These are phyloP conservation scores for Ganoderma sp. DNA, from an alignment of 1,284 basidiomycete genomes.

Conservation along the genomic window DNA sequence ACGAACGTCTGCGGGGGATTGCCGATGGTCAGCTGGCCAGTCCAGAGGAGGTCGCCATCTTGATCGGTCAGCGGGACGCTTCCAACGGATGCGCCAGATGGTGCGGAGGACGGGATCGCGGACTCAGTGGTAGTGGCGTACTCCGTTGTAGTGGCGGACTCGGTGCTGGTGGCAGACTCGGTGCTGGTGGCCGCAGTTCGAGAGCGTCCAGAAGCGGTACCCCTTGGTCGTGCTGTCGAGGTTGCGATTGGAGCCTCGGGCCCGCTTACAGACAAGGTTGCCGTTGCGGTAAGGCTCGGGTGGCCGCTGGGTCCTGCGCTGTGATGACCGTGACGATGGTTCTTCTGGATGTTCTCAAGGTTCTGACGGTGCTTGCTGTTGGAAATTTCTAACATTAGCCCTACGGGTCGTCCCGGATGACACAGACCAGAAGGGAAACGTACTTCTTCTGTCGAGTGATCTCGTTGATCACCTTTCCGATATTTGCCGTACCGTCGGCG, in stretches of 20 bases:
- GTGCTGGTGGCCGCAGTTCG: not conserved
- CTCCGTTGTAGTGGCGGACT: not conserved
- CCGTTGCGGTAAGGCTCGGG: not conserved
- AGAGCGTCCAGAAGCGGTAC: conserved; percentile 3
- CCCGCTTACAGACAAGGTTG: conserved; percentile 7
- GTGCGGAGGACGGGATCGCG: not conserved
- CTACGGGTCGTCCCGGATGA: not conserved
- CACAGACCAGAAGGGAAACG: not conserved
- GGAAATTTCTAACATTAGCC: not conserved
- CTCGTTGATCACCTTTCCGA: conserved; percentile 27
- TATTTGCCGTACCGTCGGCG: conserved; percentile 34
- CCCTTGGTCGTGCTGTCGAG: conserved; percentile 10
- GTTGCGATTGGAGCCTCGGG: not conserved
- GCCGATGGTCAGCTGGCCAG: conserved; percentile 34
- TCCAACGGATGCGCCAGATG: conserved; percentile 4
- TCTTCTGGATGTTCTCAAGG: conserved; percentile 33
- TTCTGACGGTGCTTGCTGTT: conserved; percentile 34
- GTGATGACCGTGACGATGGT: conserved; percentile 18
- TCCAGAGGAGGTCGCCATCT: conserved; percentile 29
- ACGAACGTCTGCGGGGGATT: conserved; percentile 31
- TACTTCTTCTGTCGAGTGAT: conserved; percentile 33
- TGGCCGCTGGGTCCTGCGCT: not conserved
- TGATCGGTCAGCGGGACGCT: conserved; percentile 29
- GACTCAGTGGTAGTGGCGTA: not conserved
- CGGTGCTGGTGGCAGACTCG: not conserved